Conservation (phyloP, 495 filamentous ascomycete genomes). For the Jackrogersella minutella region DNA sequence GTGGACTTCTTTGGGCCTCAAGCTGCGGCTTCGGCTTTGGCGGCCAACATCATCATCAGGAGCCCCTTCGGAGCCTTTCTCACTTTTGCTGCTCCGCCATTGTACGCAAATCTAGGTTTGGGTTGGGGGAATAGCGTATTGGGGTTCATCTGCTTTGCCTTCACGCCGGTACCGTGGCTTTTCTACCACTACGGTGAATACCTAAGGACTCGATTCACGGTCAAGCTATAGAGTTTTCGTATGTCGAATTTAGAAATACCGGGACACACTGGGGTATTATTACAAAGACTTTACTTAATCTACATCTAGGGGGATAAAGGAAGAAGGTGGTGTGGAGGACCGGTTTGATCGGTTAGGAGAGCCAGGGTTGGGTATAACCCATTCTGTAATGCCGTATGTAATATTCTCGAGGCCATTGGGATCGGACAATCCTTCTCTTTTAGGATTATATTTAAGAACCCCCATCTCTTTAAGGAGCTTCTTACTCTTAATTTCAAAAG, state of each 20-base stretch:
- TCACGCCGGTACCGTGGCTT: conserved; percentile 55
- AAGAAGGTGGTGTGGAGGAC: neutral
- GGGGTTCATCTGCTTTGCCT: conserved; percentile 59
- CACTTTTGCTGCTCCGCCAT: conserved; percentile 60
- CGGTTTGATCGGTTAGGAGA: neutral
- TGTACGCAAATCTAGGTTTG: conserved; percentile 62
- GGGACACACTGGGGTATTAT: no score
- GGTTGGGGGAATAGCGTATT: conserved; percentile 67
- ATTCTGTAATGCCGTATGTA: neutral
- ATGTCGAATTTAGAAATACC: no score
- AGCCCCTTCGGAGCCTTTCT: conserved; percentile 59
- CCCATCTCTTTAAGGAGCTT: neutral
- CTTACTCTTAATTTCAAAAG: neutral
- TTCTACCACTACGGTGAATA: conserved; percentile 38
- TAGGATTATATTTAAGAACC: neutral
- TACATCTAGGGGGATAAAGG: conserved; percentile 8
- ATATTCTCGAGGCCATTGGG: neutral
- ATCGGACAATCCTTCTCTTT: neutral
- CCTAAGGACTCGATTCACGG: neutral
- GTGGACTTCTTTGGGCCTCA: conserved; percentile 56
- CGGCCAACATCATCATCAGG: conserved; percentile 8
- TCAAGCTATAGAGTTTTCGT: neutral
- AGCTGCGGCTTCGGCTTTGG: conserved; percentile 50
- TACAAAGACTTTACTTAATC: conserved; percentile 10
- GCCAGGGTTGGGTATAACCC: neutral